phyloP scores from a whole-genome alignment of 306 rosid species.

The Lagenaria siceraria region DNA sequence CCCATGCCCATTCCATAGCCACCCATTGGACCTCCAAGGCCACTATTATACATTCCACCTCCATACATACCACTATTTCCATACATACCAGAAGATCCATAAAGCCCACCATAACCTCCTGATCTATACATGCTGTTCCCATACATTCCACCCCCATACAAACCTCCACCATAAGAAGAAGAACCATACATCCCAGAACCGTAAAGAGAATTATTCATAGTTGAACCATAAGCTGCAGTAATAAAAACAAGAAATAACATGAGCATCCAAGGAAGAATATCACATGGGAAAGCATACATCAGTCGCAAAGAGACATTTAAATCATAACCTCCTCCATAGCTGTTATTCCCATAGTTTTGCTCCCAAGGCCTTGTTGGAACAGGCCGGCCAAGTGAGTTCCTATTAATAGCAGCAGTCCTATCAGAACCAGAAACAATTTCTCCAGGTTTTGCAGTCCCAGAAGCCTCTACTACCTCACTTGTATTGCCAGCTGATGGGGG shows the following conservation, averaged over 20 bases:
- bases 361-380: slow-evolving; percentile 95
- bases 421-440: slow-evolving; percentile 72
- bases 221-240: slow-evolving; percentile 57
- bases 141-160: slow-evolving; percentile 80
- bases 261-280: background rate
- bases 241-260: slow-evolving; percentile 5
- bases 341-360: slow-evolving; percentile 51
- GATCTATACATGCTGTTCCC: slow-evolving; percentile 72
- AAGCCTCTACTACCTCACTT: slow-evolving; percentile 88
- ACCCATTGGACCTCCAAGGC: slow-evolving; percentile 51
- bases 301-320: background rate
- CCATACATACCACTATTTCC: slow-evolving; percentile 75
- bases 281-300: background rate
- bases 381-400: slow-evolving; percentile 61
- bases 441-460: slow-evolving; percentile 92
- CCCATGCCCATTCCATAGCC: slow-evolving; percentile 87
- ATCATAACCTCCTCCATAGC: slow-evolving; percentile 56
- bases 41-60: slow-evolving; percentile 78
- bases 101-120: slow-evolving; percentile 59
- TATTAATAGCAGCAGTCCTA: slow-evolving; percentile 25
- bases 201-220: slow-evolving; percentile 43
- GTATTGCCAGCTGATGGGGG: slow-evolving; percentile 82
- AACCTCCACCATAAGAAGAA: slow-evolving; percentile 31
- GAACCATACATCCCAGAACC: slow-evolving; percentile 57
- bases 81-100: slow-evolving; percentile 73